A percentile compares a stretch with the other conserved stretches of the same genome.
Evolutionary conservation across 495 filamentous ascomycete species (phyloP).

Genomic region (Oleoguttula mirabilis): DNA sequence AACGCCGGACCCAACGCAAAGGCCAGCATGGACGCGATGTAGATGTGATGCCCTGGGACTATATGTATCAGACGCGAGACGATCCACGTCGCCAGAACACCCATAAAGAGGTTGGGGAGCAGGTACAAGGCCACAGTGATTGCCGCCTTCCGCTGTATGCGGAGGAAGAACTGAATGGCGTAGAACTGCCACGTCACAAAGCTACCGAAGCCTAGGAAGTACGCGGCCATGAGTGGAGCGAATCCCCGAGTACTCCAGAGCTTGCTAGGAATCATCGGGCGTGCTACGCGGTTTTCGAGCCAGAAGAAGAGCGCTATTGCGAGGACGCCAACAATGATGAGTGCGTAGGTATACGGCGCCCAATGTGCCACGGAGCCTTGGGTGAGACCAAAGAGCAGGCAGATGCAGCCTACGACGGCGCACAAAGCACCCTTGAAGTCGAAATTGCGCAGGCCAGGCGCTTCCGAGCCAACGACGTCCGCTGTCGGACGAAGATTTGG

Average conservation of each 20-base stretch:
- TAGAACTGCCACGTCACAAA: slow-evolving; percentile 42
- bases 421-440: slow-evolving; percentile 9
- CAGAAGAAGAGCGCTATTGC: slow-evolving; percentile 10
- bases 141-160: slow-evolving; percentile 32
- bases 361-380: slow-evolving; percentile 11
- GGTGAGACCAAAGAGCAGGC: slow-evolving; percentile 17
- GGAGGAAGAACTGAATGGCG: slow-evolving; percentile 40
- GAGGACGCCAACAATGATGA: slow-evolving; percentile 8
- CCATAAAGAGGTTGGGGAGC: slow-evolving; percentile 35
- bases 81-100: slow-evolving; percentile 36
- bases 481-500: slow-evolving; percentile 9
- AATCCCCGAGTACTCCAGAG: slow-evolving; percentile 34
- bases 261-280: slow-evolving; percentile 12
- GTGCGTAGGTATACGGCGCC: slow-evolving; percentile 16
- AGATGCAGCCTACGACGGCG: slow-evolving; percentile 1
- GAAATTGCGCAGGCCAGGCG: slow-evolving; percentile 4
- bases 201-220: slow-evolving; percentile 38
- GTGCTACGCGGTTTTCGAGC: slow-evolving; percentile 4
- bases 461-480: slow-evolving; percentile 1
- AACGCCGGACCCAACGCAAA: slow-evolving; percentile 10
- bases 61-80: slow-evolving; percentile 36
- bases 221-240: slow-evolving; percentile 37
- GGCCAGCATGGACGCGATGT: slow-evolving; percentile 25
- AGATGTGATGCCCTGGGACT: slow-evolving; percentile 40
- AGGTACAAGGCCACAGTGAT: slow-evolving; percentile 35